These are phyloP conservation scores for Cryphonectria carpinicola DNA, from an alignment of 2,329 filamentous ascomycete species.

Conservation along the genomic window DNA sequence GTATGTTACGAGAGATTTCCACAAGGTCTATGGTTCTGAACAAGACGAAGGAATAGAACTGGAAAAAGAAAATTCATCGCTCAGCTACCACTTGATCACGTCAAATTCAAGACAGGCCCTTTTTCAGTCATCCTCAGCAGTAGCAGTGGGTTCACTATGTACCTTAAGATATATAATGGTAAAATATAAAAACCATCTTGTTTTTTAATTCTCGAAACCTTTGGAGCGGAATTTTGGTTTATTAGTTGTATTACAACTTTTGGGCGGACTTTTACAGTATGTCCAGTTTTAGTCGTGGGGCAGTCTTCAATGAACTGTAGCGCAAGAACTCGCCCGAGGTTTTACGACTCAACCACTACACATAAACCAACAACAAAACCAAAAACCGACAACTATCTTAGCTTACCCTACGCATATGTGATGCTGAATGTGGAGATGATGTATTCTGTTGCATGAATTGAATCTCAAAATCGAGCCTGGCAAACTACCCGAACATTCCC, in stretches of 20 bases:
- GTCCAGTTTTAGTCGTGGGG: neutral
- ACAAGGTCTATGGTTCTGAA: neutral
- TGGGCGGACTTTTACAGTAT: neutral
- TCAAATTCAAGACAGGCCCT: neutral
- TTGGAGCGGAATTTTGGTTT: too few species aligned
- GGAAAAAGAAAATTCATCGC: constrained; percentile 25
- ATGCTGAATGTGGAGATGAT: neutral
- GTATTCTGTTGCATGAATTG: neutral
- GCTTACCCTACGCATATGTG: neutral
- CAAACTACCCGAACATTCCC: neutral
- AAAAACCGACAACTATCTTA: neutral
- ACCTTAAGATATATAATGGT: too few species aligned
- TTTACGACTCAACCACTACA: neutral
- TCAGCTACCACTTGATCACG: constrained; percentile 22
- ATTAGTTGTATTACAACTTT: neutral
- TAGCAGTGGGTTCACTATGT: neutral
- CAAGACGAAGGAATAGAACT: neutral
- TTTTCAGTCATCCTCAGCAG: neutral
- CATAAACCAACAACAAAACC: neutral
- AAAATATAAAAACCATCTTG: too few species aligned
- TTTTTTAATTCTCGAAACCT: too few species aligned
- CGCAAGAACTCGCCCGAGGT: neutral
- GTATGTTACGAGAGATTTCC: neutral
- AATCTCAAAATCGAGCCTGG: neutral
- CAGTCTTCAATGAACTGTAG: neutral